Evolutionary conservation across 2,329 filamentous ascomycete genomes (phyloP).

Genomic region (Plectosphaerella cucumerina): DNA sequence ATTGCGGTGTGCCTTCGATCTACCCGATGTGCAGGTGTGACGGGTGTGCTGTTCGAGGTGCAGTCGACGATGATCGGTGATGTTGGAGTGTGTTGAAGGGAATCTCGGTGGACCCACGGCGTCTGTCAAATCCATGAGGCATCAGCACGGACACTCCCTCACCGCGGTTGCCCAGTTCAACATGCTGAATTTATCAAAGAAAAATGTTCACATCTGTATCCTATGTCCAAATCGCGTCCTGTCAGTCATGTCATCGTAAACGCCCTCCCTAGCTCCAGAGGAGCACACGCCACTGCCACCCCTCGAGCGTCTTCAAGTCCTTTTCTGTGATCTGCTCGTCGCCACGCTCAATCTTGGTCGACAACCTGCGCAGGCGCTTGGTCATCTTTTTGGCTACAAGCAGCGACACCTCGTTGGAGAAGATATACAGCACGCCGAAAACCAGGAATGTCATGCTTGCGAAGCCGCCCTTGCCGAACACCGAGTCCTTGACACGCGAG

Average conservation of each 20-base stretch:
- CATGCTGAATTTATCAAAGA: neutral
- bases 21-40: too few species aligned
- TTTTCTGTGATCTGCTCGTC: constrained; percentile 39
- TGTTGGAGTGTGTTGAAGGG: neutral
- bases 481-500: constrained; percentile 40
- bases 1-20: too few species aligned
- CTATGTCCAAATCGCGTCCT: neutral
- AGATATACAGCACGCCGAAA: constrained; percentile 53
- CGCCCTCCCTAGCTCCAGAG: constrained; percentile 22
- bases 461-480: constrained; percentile 39
- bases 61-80: neutral
- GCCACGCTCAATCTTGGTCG: constrained; percentile 41
- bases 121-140: neutral
- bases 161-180: neutral
- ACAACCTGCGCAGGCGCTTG: constrained; percentile 44
- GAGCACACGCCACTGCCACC: constrained; percentile 55
- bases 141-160: neutral
- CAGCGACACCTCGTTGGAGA: constrained; percentile 54
- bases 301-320: constrained; percentile 45
- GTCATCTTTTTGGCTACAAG: constrained; percentile 49
- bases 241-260: neutral
- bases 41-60: neutral
- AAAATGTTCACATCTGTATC: neutral
- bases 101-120: neutral
- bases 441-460: constrained; percentile 51